Evolutionary conservation across 805 yeast genomes (phyloP), one percentile per base, ranked within the genome.

Genomic region (Starmerella ratchasimensis): DNA sequence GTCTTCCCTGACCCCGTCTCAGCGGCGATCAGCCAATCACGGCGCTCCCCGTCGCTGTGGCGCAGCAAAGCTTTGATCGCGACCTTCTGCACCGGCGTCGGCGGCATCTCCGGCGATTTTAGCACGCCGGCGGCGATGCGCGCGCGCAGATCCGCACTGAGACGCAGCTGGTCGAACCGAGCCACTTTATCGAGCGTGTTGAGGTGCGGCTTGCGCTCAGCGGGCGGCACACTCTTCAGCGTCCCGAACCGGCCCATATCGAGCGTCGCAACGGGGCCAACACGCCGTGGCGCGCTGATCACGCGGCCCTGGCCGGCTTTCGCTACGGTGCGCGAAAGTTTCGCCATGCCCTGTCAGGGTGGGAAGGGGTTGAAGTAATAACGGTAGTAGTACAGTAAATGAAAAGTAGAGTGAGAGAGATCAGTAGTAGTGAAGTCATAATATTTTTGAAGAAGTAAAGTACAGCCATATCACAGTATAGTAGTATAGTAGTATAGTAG

Each of bases 1-100:
- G 98, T 88, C 54, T 88, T 88, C 7, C 98, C 98, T 0, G 94
- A 79, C 0, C 98, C 98, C 0, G 98, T 88, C 55, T 90, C 97
- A 3, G 96, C 94, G 0, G 97, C 96, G 38, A 88, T 58, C 2
- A 90, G 72, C 62, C 72, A 82, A 17, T 62, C 54, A 29, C 67
- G 59, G 4, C 69, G 57, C 6, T 21, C 25, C 10, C 34, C 34
- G 17, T 6, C 15, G 9, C 5, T 22, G 6, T 18, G 31, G 13
- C 27, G 25, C 16, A 14, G 6, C 36, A 73, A 68, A 21, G 73
- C 66, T 47, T 71, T 67, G 29, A 81, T 70, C 4, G 90, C 77
- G 5, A 86, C 77, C 3, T 72, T 65, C 59, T 88, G 98, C 30
- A 88, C 80, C 1, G 90, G 82, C 0, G 94, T 74, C 9, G 97